Evolutionary conservation across 2,329 filamentous ascomycete genomes (phyloP).

Genomic region (Nectriaceae sp.): DNA sequence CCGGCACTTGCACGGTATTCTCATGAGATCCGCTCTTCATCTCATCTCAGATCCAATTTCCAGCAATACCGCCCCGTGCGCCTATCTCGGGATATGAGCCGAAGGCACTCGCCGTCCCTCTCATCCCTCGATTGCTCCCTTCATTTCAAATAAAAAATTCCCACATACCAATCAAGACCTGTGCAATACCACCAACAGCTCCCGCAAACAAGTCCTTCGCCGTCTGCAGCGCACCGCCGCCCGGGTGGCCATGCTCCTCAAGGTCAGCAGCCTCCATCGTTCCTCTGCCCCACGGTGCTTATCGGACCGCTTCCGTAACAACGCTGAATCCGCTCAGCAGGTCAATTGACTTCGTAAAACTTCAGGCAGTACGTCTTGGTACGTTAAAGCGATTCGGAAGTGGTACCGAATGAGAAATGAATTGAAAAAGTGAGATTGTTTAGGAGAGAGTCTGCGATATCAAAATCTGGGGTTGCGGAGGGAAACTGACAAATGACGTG

Average conservation of each 20-base stretch:
- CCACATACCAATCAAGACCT: slow-evolving; percentile 79
- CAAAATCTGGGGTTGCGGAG: slow-evolving; percentile 29
- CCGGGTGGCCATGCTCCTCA: slow-evolving; percentile 36
- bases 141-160: background rate
- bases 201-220: slow-evolving; percentile 91
- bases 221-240: slow-evolving; percentile 55
- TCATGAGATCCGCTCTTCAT: slow-evolving; percentile 1
- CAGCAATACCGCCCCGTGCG: slow-evolving; percentile 2
- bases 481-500: slow-evolving; percentile 29
- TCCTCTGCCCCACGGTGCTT: background rate
- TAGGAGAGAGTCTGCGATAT: no score
- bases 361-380: background rate
- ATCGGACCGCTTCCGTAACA: slow-evolving; percentile 6
- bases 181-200: slow-evolving; percentile 87
- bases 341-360: slow-evolving; percentile 9
- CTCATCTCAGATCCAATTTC: slow-evolving; percentile 12
- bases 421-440: no score
- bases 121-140: background rate
- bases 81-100: background rate
- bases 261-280: slow-evolving; percentile 31
- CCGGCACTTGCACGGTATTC: background rate
- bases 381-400: no score
- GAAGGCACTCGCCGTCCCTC: slow-evolving; percentile 38
- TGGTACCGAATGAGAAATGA: no score
- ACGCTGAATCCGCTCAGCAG: slow-evolving; percentile 6